phyloP scores from a whole-genome alignment of 2,329 filamentous ascomycete species.

The Macroventuria anomochaeta region DNA sequence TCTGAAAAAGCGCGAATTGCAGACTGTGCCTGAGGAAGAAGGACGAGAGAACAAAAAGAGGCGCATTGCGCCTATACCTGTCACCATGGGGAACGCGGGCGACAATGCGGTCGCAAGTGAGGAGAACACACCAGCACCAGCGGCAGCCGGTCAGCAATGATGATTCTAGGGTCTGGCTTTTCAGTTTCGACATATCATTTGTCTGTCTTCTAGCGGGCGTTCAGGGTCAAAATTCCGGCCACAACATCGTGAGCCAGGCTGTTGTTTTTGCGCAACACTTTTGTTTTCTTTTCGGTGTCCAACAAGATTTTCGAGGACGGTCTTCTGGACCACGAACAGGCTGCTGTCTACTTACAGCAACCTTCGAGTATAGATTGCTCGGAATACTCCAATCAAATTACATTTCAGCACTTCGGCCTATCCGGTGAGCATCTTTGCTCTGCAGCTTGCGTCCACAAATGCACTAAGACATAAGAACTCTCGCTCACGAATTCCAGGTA shows the following conservation, averaged over 20 bases:
- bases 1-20: constrained; percentile 47
- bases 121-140: constrained; percentile 32
- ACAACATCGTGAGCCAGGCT: background rate
- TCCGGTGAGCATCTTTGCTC: background rate
- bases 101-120: constrained; percentile 41
- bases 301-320: background rate
- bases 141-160: constrained; percentile 1
- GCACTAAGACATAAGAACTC: background rate
- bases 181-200: background rate
- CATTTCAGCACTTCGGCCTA: background rate
- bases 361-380: background rate
- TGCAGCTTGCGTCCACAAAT: background rate
- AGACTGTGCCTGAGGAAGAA: constrained; percentile 47
- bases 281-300: background rate
- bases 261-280: background rate
- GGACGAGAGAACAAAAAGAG: constrained; percentile 51
- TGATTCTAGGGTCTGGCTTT: background rate
- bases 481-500: background rate
- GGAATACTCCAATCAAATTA: background rate
- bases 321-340: background rate
- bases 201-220: constrained; percentile 12
- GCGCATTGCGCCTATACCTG: constrained; percentile 55
- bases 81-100: constrained; percentile 37
- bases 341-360: background rate
- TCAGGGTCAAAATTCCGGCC: background rate